Evolutionary conservation across 2,329 filamentous ascomycete species (phyloP), one percentile per base, ranked within the genome.

Genomic region (Penicillium concentricum): DNA sequence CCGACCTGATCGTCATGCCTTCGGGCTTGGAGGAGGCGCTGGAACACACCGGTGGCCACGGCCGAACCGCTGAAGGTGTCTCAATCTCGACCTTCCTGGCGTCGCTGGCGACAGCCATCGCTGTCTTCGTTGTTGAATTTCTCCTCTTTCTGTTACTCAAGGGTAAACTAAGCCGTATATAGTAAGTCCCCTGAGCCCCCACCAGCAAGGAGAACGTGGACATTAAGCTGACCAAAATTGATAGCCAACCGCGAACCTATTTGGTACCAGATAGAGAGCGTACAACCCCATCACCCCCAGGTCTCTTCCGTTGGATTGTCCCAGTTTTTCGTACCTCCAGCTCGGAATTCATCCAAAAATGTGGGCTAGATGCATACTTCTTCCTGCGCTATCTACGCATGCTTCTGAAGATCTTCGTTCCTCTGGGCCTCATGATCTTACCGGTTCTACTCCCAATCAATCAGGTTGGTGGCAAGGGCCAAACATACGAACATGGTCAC

Each of bases 291-390:
- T 90, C 91, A 2, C 89, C 89, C 0, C 76, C 65, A 70, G 83
- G 74, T 71, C 78, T 82, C 26, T 78, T 80, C 56, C 74, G 71
- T 65, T 85, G 83, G 83, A 73, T 84, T 47, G 69, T 71, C 15
- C 81, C 82, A 4, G 80, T 79, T 62, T 96, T 81, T 81, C 90
- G 77, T 73, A 87, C 78, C 77, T 90, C 77, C 73, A 85, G 79
- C 83, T 90, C 90, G 13, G 91, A 96, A 65, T 86, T 99, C 64
- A 96, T 99, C 67, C 88, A 93, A 51, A 96, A 97, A 74, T 97
- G 93, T 65, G 94, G 94, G 18, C 84, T 99, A 10, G 94, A 99
- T 72, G 92, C 93, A 68, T 99, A 96, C 77, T 96, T 97, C 79
- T 99, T 99, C 74, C 82, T 99, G 1, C 89, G 95, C 60, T 99